Base-by-base conservation (phyloP, 2,329 filamentous ascomycete species). In the Fusarium denticulatum region DNA sequence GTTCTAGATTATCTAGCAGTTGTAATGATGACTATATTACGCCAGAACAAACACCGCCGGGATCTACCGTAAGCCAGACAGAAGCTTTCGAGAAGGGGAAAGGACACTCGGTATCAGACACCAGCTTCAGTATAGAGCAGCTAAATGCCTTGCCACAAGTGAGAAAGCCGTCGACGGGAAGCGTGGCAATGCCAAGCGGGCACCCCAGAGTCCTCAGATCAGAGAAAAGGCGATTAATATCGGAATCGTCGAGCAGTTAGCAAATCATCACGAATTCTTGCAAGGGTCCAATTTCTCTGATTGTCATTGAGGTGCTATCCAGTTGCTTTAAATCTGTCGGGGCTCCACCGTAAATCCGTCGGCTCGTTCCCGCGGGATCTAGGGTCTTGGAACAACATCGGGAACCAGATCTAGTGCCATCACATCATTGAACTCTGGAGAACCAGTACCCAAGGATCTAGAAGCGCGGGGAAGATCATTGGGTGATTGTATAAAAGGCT, bases 321-420 rank as follows among this genome's bases (percentile, higher is more conserved):
- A 12, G 30, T 30, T 42, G 32, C 18, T 28, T 52, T 32, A 26
- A 39, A 40, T 16, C 16, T 39, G 37, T 63, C 45, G 28, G 32
- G 43, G 42, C 28, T 67, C 53, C 66, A 74, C 62, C 57, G 59
- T 74, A 74, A 78, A 74, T 55, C 71, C 71, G 74, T 68, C 64
- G 68, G 75, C 45, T 65, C 60, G 50, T 69, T 57, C 71, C 64
- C 47, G 50, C 67, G 72, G 66, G 32, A 50, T 62, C 43, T 70
- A 32, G 50, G 34, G 50, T 42, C 50, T 18, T 55, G 50, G 24
- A 55, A 49, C 37, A 28, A 62, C 40, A 37, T 64, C 58, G 68
- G 64, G 18, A 56, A 40, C 64, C 40, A 74, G 56, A 66, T 74
- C 43, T 72, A 55, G 57, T 46, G 67, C 71, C 71, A 72, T 72